Evolutionary conservation across 2,329 filamentous ascomycete species (phyloP).

Genomic region (Rutstroemia sp.): DNA sequence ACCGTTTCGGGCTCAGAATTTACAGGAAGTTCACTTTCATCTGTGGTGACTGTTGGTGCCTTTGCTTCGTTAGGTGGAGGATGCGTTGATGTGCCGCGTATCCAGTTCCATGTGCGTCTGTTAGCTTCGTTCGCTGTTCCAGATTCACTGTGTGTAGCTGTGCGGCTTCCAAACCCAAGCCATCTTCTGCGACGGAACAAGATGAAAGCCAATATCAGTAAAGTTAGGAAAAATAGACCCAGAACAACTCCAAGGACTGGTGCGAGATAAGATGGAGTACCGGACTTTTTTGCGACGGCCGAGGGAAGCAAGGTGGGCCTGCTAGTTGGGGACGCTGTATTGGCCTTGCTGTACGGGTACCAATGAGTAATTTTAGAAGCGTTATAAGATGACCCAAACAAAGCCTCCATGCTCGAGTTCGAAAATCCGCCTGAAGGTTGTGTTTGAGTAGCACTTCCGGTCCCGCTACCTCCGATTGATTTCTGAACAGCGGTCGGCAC

Average conservation of each 20-base stretch:
- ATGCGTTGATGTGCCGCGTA: slow-evolving; percentile 12
- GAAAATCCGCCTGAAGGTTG: slow-evolving; percentile 54
- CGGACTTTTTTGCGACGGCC: slow-evolving; percentile 8
- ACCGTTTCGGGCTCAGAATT: slow-evolving; percentile 13
- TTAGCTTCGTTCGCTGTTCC: slow-evolving; percentile 21
- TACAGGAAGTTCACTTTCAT: slow-evolving; percentile 17
- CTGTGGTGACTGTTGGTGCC: slow-evolving; percentile 26
- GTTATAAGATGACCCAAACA: slow-evolving; percentile 51
- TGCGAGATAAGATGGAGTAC: slow-evolving; percentile 48
- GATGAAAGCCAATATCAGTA: slow-evolving; percentile 42
- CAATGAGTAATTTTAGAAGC: slow-evolving; percentile 48
- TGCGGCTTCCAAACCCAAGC: slow-evolving; percentile 11
- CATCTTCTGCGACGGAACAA: slow-evolving; percentile 41
- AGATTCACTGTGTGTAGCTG: slow-evolving; percentile 18
- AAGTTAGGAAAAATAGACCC: slow-evolving; percentile 48
- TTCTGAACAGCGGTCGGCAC: slow-evolving; percentile 54
- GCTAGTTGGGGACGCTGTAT: slow-evolving; percentile 14
- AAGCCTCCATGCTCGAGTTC: slow-evolving; percentile 36
- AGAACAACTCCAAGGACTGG: slow-evolving; percentile 57
- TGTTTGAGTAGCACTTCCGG: slow-evolving; percentile 58
- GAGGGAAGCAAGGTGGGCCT: slow-evolving; percentile 10
- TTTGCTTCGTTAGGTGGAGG: slow-evolving; percentile 17
- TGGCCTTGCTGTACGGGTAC: slow-evolving; percentile 46
- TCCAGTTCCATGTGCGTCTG: slow-evolving; percentile 23
- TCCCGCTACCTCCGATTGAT: slow-evolving; percentile 51